Base-by-base conservation (phyloP, 2,329 filamentous ascomycete genomes). In the Penicillium sp. region DNA sequence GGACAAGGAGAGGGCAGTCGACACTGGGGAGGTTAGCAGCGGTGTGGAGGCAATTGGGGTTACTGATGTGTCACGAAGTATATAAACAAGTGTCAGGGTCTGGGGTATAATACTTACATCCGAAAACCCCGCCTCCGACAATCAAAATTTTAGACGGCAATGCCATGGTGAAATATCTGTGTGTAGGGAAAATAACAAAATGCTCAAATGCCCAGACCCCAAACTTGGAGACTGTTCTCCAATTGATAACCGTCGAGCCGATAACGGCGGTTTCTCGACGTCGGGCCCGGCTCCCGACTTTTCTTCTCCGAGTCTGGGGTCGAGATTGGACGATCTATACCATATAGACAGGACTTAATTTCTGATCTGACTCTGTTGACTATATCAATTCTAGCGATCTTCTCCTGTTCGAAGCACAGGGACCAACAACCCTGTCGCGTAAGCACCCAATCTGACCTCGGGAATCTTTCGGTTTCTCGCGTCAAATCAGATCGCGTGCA, bases 1-100 rank as follows among this genome's bases (percentile, higher is more conserved):
- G 55, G 86, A 78, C 43, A 97, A 81, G 13, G 89, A 81, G 60
- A 86, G 84, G 47, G 91, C 89, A 19, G 85, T 88, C 7, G 83
- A 82, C 50, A 88, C 74, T 76, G 60, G 13, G 36, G 2, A 13
- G 26, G 43, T 59, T 49, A 58, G 53, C 39, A n/a, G 13, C 36
- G n/a, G 30, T 42, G 16, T 52, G 29, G 39, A 4, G 13, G 14
- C 18, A 29, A 36, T 18, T 34, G 39, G n/a, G 18, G 16, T 18
- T 40, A 26, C 7, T 32, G 13, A 36, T 23, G 34, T 42, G 23
- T 36, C 42, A 26, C 34, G 18, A 10, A 36, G 18, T 38, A 32
- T 34, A 39, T 11, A 40, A 34, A 13, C 10, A 9, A 1, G 30
- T 30, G 27, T 9, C 7, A 14, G 32, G 23, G 1, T 23, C 18